Evolutionary conservation across 2,329 filamentous ascomycete species (phyloP).

Genomic region (Fusarium odoratissimum): DNA sequence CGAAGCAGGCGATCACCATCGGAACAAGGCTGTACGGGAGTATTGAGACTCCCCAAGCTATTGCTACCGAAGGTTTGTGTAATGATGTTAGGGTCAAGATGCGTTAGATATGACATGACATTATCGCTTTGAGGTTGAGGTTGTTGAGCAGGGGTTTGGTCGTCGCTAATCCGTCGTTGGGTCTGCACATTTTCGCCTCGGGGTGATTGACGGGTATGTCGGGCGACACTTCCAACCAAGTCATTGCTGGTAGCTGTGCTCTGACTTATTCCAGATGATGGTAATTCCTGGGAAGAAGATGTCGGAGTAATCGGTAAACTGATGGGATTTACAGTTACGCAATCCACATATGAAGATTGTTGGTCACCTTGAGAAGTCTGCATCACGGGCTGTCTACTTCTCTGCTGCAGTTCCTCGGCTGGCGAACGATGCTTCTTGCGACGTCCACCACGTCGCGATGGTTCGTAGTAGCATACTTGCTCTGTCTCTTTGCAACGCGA

Average conservation of each 20-base stretch:
- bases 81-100: constrained; percentile 6
- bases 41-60: not conserved
- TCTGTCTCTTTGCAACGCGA: constrained; percentile 29
- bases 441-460: constrained; percentile 38
- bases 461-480: constrained; percentile 32
- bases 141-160: not conserved
- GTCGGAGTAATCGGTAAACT: constrained; percentile 2
- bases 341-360: constrained; percentile 1
- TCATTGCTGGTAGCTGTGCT: not conserved
- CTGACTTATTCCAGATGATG: not conserved
- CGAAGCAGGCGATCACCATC: constrained; percentile 34
- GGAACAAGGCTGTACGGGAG: not conserved
- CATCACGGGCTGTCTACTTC: not conserved
- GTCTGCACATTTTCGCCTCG: not conserved
- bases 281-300: constrained; percentile 9
- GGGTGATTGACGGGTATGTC: not conserved
- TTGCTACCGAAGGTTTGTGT: not conserved
- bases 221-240: not conserved
- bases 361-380: not conserved
- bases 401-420: not conserved
- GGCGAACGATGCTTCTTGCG: constrained; percentile 21
- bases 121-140: not conserved
- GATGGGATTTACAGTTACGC: constrained; percentile 3
- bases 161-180: not conserved
- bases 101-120: constrained; percentile 14